Evolutionary conservation across 2,329 filamentous ascomycete species (phyloP).

Genomic region (Talaromyces sp.): DNA sequence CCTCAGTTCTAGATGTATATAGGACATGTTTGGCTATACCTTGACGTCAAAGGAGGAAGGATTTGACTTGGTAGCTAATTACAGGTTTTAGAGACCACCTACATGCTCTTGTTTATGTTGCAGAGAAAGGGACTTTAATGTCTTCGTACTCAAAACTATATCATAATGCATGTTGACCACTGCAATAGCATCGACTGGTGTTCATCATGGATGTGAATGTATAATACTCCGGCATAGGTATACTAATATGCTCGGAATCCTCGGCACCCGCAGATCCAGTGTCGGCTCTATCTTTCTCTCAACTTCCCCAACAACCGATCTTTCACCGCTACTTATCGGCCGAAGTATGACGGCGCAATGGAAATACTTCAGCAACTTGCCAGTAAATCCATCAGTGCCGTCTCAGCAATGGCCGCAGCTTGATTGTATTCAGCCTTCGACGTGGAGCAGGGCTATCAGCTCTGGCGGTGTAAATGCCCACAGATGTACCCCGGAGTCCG

Average conservation of each 20-base stretch:
- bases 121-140: not conserved
- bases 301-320: not conserved
- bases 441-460: not conserved
- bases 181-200: not conserved
- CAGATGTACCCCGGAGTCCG: conserved; percentile 1
- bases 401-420: not conserved
- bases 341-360: not conserved
- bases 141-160: not conserved
- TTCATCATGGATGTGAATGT: not conserved
- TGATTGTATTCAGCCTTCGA: not conserved
- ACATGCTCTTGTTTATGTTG: not conserved
- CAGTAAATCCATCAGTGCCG: not conserved
- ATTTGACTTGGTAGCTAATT: no score
- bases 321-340: not conserved
- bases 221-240: not conserved
- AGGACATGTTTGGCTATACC: no score
- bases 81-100: not conserved
- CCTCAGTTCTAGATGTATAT: no score
- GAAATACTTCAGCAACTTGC: not conserved
- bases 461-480: not conserved
- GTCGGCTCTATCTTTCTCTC: not conserved
- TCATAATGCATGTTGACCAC: not conserved
- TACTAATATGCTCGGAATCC: not conserved
- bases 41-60: no score
- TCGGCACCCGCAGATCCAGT: not conserved